phyloP scores from a whole-genome alignment of 495 filamentous ascomycete genomes.

The Aspergillus incahuasiensis region DNA sequence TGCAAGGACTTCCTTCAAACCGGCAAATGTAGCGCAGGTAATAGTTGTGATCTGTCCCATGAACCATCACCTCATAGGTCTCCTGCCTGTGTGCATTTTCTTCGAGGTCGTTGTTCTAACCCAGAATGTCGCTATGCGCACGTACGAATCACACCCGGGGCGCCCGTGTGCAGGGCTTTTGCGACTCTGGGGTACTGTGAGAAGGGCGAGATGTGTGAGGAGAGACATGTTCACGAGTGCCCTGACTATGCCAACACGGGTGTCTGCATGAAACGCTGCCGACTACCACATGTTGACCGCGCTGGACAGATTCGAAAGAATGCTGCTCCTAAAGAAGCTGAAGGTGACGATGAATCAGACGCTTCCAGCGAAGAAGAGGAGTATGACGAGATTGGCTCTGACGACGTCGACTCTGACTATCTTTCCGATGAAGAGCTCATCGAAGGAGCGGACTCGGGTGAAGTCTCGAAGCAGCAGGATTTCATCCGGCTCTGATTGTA shows the following conservation, averaged over 20 bases:
- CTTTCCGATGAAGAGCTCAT: slow-evolving; percentile 65
- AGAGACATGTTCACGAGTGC: slow-evolving; percentile 86
- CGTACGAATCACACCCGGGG: slow-evolving; percentile 72
- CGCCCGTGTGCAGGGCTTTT: slow-evolving; percentile 80
- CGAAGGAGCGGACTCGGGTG: slow-evolving; percentile 42
- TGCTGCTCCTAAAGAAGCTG: slow-evolving; percentile 39
- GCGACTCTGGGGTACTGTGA: slow-evolving; percentile 87
- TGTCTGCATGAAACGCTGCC: slow-evolving; percentile 77
- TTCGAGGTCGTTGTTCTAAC: slow-evolving; percentile 88
- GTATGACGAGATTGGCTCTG: slow-evolving; percentile 66
- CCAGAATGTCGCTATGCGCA: slow-evolving; percentile 85
- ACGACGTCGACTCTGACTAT: slow-evolving; percentile 87
- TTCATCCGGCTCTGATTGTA: slow-evolving; percentile 55
- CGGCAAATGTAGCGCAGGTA: slow-evolving; percentile 73
- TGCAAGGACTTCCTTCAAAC: slow-evolving; percentile 83
- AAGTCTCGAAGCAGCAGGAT: slow-evolving; percentile 62
- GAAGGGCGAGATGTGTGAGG: slow-evolving; percentile 69
- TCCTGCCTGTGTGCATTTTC: slow-evolving; percentile 84
- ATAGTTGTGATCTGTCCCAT: slow-evolving; percentile 90
- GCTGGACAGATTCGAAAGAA: slow-evolving; percentile 67
- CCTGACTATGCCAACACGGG: slow-evolving; percentile 93
- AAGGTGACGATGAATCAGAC: slow-evolving; percentile 63
- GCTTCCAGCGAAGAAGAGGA: slow-evolving; percentile 82
- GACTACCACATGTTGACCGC: slow-evolving; percentile 81
- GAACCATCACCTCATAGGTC: slow-evolving; percentile 79